These are phyloP conservation scores for Leccinum holopus DNA, from an alignment of 1,284 basidiomycete species.

Conservation along the genomic window DNA sequence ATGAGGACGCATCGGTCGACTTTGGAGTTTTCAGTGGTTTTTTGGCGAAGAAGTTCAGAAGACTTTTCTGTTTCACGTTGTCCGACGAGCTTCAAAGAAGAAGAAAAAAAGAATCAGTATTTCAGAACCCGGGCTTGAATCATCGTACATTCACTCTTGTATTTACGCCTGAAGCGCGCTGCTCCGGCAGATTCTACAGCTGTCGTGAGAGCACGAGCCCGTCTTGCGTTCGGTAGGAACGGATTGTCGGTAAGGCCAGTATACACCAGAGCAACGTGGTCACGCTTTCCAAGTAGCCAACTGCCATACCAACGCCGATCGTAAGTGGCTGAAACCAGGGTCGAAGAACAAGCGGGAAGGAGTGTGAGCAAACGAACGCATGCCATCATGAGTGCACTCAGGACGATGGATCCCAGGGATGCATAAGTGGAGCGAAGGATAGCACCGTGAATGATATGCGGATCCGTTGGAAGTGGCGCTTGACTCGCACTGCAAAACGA, in stretches of 20 bases:
- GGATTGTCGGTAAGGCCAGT: slow-evolving; percentile 83
- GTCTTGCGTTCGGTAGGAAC: slow-evolving; percentile 76
- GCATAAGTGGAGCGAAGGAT: slow-evolving; percentile 78
- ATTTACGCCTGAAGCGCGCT: slow-evolving; percentile 44
- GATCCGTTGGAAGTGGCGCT: slow-evolving; percentile 54
- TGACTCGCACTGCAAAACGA: slow-evolving; percentile 44
- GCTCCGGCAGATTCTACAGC: slow-evolving; percentile 39
- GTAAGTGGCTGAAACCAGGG: slow-evolving; percentile 44
- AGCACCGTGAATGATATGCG: slow-evolving; percentile 75
- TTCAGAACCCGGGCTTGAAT: slow-evolving; percentile 9
- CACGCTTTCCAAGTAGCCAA: slow-evolving; percentile 57
- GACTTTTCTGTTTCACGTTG: slow-evolving; percentile 68
- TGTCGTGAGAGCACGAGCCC: slow-evolving; percentile 59
- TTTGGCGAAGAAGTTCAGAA: slow-evolving; percentile 68
- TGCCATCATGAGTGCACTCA: slow-evolving; percentile 77
- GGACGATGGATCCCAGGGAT: slow-evolving; percentile 76
- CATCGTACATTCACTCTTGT: slow-evolving; percentile 54
- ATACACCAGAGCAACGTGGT: slow-evolving; percentile 79
- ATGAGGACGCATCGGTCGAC: slow-evolving; percentile 23
- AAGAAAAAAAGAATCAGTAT: slow-evolving; percentile 17
- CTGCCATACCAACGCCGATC: slow-evolving; percentile 43
- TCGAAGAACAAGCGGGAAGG: slow-evolving; percentile 42
- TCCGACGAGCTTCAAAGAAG: slow-evolving; percentile 27
- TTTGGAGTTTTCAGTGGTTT: slow-evolving; percentile 25
- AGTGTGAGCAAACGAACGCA: slow-evolving; percentile 57